These are phyloP conservation scores for Diphasiastrum complanatum DNA, from an alignment of 83 land plant species.

Conservation along the genomic window DNA sequence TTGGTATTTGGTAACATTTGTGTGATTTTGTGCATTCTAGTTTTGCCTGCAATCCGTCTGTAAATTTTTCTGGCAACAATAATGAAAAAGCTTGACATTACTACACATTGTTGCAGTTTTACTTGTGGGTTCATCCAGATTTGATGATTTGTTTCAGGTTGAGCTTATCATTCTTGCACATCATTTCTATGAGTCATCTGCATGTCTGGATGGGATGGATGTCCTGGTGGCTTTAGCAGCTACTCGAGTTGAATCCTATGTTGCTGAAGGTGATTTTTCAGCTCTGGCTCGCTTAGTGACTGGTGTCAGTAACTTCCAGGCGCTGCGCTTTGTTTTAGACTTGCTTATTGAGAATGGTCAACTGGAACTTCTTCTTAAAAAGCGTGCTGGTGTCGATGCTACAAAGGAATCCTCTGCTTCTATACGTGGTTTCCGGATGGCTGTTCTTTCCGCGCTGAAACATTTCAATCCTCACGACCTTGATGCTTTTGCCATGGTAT, in stretches of 20 bases:
- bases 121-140: background rate
- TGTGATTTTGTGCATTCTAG: no score
- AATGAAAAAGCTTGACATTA: background rate
- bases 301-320: slow-evolving; percentile 90
- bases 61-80: background rate
- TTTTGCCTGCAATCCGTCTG: no score
- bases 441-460: slow-evolving; percentile 85
- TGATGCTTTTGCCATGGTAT: slow-evolving; percentile 82
- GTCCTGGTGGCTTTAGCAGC: slow-evolving; percentile 95
- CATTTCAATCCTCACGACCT: slow-evolving; percentile 79
- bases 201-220: slow-evolving; percentile 95
- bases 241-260: slow-evolving; percentile 85
- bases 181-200: slow-evolving; percentile 88
- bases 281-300: slow-evolving; percentile 90
- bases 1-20: no score
- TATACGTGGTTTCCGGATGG: slow-evolving; percentile 87
- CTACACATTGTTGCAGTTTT: background rate
- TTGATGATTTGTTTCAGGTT: slow-evolving; percentile 49
- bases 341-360: slow-evolving; percentile 92
- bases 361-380: slow-evolving; percentile 84
- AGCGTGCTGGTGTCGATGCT: slow-evolving; percentile 71
- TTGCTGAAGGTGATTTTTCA: slow-evolving; percentile 78
- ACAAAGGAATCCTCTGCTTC: slow-evolving; percentile 62
- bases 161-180: slow-evolving; percentile 91
- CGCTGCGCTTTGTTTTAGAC: slow-evolving; percentile 79